These are phyloP conservation scores for Bipolaris oryzae DNA, from an alignment of 2,329 filamentous ascomycete species.

Conservation along the genomic window DNA sequence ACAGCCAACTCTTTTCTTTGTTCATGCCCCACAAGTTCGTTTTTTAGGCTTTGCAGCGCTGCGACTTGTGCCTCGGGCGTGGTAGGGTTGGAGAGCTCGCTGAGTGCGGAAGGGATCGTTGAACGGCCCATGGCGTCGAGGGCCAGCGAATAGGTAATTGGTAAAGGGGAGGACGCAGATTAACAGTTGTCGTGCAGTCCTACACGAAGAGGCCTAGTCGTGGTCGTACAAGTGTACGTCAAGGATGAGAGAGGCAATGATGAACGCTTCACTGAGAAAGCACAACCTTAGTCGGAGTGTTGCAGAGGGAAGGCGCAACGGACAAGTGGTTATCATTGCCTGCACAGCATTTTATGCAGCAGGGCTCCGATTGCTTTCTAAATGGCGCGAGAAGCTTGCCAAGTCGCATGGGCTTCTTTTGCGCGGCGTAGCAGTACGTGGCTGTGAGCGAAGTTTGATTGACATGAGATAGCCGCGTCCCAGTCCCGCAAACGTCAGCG, in stretches of 20 bases:
- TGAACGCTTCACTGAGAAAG: slow-evolving; percentile 3
- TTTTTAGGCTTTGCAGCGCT: slow-evolving; percentile 77
- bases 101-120: slow-evolving; percentile 43
- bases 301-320: slow-evolving; percentile 25
- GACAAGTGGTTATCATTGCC: slow-evolving; percentile 9
- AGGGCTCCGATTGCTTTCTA: background rate
- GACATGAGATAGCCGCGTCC: slow-evolving; percentile 11
- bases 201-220: slow-evolving; percentile 8
- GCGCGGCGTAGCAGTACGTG: slow-evolving; percentile 1
- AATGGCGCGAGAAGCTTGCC: background rate
- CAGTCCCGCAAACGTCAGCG: slow-evolving; percentile 12
- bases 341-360: slow-evolving; percentile 6
- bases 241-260: slow-evolving; percentile 8
- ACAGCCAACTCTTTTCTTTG: slow-evolving; percentile 85
- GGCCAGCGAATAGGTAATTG: slow-evolving; percentile 9
- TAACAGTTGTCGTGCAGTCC: slow-evolving; percentile 11
- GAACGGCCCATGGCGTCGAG: slow-evolving; percentile 43
- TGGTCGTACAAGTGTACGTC: slow-evolving; percentile 9
- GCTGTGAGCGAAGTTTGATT: slow-evolving; percentile 9
- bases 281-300: slow-evolving; percentile 6
- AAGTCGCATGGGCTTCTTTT: background rate
- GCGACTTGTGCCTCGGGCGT: slow-evolving; percentile 52
- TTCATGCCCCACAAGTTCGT: slow-evolving; percentile 85
- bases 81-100: slow-evolving; percentile 48
- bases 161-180: slow-evolving; percentile 12